Percentiles rank a stretch among this genome's conserved stretches.
Conservation (phyloP, 2,329 filamentous ascomycete species). For the Neonectria hederae region DNA sequence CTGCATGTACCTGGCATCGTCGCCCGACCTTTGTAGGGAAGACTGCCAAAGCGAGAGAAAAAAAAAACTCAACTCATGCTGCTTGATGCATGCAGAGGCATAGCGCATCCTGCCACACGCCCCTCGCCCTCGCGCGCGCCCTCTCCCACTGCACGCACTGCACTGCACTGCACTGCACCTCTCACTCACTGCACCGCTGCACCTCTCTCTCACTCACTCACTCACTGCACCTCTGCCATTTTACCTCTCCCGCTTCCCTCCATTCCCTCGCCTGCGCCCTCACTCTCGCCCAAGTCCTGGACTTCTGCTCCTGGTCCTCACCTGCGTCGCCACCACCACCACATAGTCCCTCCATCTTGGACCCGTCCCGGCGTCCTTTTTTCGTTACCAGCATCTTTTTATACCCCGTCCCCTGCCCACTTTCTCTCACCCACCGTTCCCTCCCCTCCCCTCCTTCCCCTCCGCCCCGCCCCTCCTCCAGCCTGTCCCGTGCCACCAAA, state of each 20-base stretch:
- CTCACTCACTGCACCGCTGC: slow-evolving; percentile 21
- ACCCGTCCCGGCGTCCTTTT: slow-evolving; percentile 35
- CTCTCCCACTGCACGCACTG: slow-evolving; percentile 26
- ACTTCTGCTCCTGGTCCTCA: slow-evolving; percentile 25
- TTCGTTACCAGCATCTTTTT: slow-evolving; percentile 41
- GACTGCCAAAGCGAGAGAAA: slow-evolving; percentile 30
- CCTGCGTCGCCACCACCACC: slow-evolving; percentile 39
- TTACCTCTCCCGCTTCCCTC: slow-evolving; percentile 24
- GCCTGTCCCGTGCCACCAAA: slow-evolving; percentile 45
- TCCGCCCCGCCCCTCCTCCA: slow-evolving; percentile 36
- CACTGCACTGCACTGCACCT: slow-evolving; percentile 19
- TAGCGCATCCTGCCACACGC: slow-evolving; percentile 38
- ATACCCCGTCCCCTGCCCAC: slow-evolving; percentile 44
- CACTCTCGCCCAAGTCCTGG: slow-evolving; percentile 8
- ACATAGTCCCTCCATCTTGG: slow-evolving; percentile 39
- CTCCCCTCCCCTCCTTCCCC: slow-evolving; percentile 34
- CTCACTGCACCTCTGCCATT: slow-evolving; percentile 22
- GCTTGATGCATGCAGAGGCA: slow-evolving; percentile 42
- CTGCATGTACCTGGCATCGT: slow-evolving; percentile 42
- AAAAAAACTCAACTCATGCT: slow-evolving; percentile 40
- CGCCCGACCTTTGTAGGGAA: slow-evolving; percentile 25
- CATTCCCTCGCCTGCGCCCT: slow-evolving; percentile 15
- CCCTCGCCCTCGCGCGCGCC: slow-evolving; percentile 7
- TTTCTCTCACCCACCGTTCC: slow-evolving; percentile 39
- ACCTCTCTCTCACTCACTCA: slow-evolving; percentile 20